Evolutionary conservation across 257 asterid genomes (phyloP).

Genomic region (Penstemon eatonii): DNA sequence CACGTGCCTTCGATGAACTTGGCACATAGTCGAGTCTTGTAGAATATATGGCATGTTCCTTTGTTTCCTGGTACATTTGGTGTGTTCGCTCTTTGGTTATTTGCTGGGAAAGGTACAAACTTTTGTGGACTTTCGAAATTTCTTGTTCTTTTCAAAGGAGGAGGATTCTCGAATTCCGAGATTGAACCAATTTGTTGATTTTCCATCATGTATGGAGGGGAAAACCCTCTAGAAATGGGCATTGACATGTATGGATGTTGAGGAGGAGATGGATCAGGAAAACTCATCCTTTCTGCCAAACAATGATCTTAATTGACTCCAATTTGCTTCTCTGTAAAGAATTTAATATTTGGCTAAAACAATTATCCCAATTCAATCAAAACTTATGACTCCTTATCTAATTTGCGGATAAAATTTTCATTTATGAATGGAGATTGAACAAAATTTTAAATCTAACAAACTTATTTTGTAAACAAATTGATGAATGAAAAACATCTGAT

Average conservation of each 20-base stretch:
- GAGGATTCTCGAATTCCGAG: slow-evolving; percentile 37
- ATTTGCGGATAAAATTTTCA: slow-evolving; percentile 1
- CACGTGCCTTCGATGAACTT: slow-evolving; percentile 69
- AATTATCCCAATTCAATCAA: slow-evolving; percentile 17
- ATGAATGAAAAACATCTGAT: too few relatives aligned
- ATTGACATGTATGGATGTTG: slow-evolving; percentile 31
- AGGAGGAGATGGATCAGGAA: slow-evolving; percentile 49
- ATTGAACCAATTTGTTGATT: slow-evolving; percentile 35
- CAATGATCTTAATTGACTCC: slow-evolving; percentile 16
- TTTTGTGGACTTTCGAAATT: slow-evolving; percentile 36
- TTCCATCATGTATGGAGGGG: slow-evolving; percentile 40
- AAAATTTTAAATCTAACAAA: too few relatives aligned
- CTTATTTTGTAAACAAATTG: too few relatives aligned
- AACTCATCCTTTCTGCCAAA: slow-evolving; percentile 48
- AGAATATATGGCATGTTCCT: slow-evolving; percentile 74
- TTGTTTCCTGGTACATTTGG: slow-evolving; percentile 34
- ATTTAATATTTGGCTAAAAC: slow-evolving; percentile 17
- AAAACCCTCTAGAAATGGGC: slow-evolving; percentile 43
- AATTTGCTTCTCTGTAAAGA: neutral
- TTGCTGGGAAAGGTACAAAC: slow-evolving; percentile 29
- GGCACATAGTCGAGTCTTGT: slow-evolving; percentile 72
- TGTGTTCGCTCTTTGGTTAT: slow-evolving; percentile 42
- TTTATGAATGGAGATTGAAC: neutral
- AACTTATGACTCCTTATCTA: too few relatives aligned
- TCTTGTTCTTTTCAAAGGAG: slow-evolving; percentile 46